phyloP scores from a whole-genome alignment of 1,139 yeast genomes.

The Magnusiomyces clavatus region DNA sequence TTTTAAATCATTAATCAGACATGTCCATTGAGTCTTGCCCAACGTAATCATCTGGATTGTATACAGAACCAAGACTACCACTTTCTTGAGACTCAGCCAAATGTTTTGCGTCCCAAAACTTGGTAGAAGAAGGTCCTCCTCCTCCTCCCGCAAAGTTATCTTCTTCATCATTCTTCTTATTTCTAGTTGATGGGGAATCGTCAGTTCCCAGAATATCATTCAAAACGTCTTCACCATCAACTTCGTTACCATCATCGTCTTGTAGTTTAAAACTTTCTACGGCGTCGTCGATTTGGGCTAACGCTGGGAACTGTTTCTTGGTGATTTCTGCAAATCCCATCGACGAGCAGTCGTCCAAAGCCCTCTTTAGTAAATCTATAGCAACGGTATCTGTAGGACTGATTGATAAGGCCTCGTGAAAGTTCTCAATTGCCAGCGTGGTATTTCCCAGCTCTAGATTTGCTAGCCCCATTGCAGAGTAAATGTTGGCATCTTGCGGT shows the following conservation, averaged over 20 bases:
- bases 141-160: too few species aligned
- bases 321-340: constrained; percentile 1
- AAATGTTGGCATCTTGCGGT: constrained; percentile 64
- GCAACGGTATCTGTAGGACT: constrained; percentile 81
- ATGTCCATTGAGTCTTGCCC: constrained; percentile 6
- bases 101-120: too few species aligned
- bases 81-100: neutral
- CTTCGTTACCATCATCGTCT: neutral
- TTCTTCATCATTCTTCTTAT: too few species aligned
- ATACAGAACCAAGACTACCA: neutral
- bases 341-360: constrained; percentile 46
- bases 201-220: constrained; percentile 2
- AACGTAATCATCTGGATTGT: neutral
- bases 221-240: neutral
- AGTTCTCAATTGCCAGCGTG: constrained; percentile 53
- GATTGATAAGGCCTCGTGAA: constrained; percentile 78
- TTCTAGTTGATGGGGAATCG: neutral
- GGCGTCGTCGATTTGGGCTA: neutral
- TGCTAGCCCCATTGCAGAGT: constrained; percentile 79
- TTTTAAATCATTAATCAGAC: constrained; percentile 1
- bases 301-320: neutral
- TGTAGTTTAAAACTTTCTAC: neutral
- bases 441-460: constrained; percentile 59
- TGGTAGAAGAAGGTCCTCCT: too few species aligned
- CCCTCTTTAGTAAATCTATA: constrained; percentile 68